Evolutionary conservation across 2,329 filamentous ascomycete species (phyloP).

Genomic region (Fusarium sp.): DNA sequence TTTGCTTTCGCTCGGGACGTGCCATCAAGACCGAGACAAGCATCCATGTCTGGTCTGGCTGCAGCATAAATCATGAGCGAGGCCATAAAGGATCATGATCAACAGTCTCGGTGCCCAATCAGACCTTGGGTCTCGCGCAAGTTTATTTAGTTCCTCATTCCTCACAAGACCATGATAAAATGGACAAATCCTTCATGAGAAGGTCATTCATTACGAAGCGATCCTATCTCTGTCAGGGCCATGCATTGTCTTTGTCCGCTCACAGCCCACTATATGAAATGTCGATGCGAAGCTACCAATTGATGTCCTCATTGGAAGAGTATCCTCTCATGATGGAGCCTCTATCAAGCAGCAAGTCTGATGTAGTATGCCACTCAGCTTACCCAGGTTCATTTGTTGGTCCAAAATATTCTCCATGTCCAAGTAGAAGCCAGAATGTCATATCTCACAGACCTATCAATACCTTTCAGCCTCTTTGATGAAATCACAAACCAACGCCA

Average conservation of each 20-base stretch:
- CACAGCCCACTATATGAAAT: background rate
- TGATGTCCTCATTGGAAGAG: background rate
- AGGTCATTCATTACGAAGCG: background rate
- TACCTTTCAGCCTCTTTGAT: background rate
- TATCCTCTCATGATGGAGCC: background rate
- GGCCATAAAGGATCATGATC: constrained; percentile 29
- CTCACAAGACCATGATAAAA: background rate
- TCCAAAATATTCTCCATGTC: background rate
- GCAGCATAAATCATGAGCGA: constrained; percentile 2
- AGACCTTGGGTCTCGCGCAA: constrained; percentile 1
- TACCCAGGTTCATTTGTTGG: constrained; percentile 2
- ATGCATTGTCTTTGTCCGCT: background rate
- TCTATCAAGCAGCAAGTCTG: background rate
- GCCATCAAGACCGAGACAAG: constrained; percentile 28
- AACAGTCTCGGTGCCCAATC: constrained; percentile 25
- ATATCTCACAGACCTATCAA: background rate
- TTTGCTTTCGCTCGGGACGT: constrained; percentile 31
- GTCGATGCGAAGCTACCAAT: background rate
- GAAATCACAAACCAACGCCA: background rate
- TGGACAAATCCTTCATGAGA: background rate
- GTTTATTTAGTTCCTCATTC: background rate
- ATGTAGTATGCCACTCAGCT: background rate
- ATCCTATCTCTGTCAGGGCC: background rate
- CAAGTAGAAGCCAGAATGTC: background rate
- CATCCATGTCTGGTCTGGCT: constrained; percentile 19